Evolutionary conservation across 176 grass and related monocot species (phyloP), one percentile per base, ranked within the genome.

Genomic region (Musa itinerans): DNA sequence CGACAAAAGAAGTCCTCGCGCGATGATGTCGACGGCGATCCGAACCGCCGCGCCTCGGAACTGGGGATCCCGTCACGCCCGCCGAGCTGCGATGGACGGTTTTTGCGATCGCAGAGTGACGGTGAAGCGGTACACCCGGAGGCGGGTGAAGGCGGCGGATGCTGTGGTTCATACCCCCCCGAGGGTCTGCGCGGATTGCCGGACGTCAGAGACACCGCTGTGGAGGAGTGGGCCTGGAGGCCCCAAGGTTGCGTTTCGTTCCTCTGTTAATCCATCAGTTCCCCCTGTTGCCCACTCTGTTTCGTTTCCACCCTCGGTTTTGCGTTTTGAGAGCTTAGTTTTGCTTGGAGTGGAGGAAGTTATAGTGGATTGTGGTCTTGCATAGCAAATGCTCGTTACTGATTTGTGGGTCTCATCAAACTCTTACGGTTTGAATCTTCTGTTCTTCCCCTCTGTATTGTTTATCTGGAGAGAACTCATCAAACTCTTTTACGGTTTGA

Each of bases 191-290:
- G 50, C 51, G 6, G 74, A 83, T 43, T 87, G 85, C 49, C 25
- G 76, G n/a, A 87, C 81, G 3, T 87, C 81, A 58, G 69, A 63
- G 65, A 87, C 85, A 11, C 85, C 85, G 53, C 54, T 87, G 26
- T 83, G 85, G 85, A 58, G 85, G 49, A 71, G 65, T 6, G 85
- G 85, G 5, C 85, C 85, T 26, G 61, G 43, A 8, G 85, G 81
- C 63, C 81, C 85, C 24, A 87, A 83, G 85, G 85, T 87, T 24
- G 74, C 9, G 24, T 49, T 10, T 25, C 26, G 10, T 57, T 54
- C 8, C 13, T 26, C 58, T 72, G 16, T 74, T 21, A 2, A 17
- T 23, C 17, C 14, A 11, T 67, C 5, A 0, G 11, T 81, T 53
- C 50, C 19, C 19, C 57, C 6, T 25, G 53, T 78, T 3, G 19